phyloP scores from a whole-genome alignment of 768 basidiomycete genomes.

The Mycena rosella region DNA sequence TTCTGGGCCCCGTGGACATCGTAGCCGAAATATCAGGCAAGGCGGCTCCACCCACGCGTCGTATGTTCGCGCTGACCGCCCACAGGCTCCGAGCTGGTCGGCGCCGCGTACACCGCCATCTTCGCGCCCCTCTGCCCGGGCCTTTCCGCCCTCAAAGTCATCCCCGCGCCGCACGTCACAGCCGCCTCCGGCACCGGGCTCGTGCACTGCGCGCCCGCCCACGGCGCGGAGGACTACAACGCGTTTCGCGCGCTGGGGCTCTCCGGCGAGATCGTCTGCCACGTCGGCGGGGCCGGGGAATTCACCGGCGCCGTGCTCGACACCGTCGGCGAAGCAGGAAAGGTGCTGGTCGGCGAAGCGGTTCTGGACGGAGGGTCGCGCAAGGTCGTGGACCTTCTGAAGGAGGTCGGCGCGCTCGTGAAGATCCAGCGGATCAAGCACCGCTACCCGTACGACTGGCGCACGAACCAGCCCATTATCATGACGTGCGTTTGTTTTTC shows the following conservation, averaged over 20 bases:
- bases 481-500: conserved; percentile 69
- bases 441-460: conserved; percentile 97
- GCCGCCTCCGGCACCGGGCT: conserved; percentile 93
- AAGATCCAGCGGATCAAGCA: conserved; percentile 83
- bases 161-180: conserved; percentile 84
- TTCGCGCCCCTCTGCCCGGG: conserved; percentile 59
- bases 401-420: conserved; percentile 66
- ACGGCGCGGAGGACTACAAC: conserved; percentile 93
- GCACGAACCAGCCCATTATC: conserved; percentile 93
- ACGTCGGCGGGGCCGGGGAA: conserved; percentile 82
- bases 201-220: conserved; percentile 96
- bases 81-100: conserved; percentile 68
- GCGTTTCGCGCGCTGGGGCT: conserved; percentile 72
- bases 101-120: conserved; percentile 69
- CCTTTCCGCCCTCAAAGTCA: conserved; percentile 52
- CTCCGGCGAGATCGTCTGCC: conserved; percentile 75
- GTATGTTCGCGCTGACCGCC: not conserved
- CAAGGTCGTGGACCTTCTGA: conserved; percentile 74
- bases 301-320: conserved; percentile 72
- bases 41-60: not conserved
- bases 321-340: conserved; percentile 65
- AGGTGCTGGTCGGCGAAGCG: conserved; percentile 70
- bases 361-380: conserved; percentile 82
- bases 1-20: conserved; percentile 54
- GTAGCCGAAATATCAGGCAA: conserved; percentile 55